phyloP scores from a whole-genome alignment of 345 rosid genomes.

The Gossypium bickii region DNA sequence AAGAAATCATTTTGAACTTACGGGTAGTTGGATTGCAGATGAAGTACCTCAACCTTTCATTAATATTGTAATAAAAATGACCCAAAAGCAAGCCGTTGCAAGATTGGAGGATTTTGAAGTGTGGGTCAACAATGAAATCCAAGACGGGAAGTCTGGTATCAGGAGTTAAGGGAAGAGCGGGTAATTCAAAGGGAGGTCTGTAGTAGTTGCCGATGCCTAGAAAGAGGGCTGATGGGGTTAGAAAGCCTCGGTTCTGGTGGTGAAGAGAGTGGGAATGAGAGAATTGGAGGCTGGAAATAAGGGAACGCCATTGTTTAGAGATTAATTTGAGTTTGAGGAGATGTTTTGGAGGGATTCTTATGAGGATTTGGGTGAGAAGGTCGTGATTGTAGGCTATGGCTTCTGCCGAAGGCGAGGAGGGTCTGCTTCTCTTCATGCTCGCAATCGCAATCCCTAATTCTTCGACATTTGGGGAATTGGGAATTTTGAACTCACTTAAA shows the following conservation, averaged over 20 bases:
- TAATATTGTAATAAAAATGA: background rate
- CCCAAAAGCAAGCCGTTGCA: constrained; percentile 19
- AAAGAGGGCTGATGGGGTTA: constrained; percentile 11
- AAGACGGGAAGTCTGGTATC: constrained; percentile 2
- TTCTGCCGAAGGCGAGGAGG: background rate
- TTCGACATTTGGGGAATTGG: background rate
- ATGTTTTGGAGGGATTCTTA: constrained; percentile 10
- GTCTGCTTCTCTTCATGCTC: background rate
- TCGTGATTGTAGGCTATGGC: constrained; percentile 7
- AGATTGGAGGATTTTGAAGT: constrained; percentile 11
- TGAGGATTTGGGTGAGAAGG: constrained; percentile 4
- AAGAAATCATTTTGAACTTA: constrained; percentile 7
- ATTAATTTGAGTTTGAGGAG: constrained; percentile 11
- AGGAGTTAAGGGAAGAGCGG: constrained; percentile 4
- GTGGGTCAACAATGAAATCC: constrained; percentile 14
- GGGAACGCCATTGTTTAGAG: constrained; percentile 21
- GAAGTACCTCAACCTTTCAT: background rate
- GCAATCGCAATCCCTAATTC: background rate
- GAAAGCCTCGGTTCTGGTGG: constrained; percentile 7
- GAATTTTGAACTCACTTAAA: background rate
- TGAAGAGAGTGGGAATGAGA: background rate
- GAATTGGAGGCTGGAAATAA: constrained; percentile 11
- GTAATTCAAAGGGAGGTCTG: background rate
- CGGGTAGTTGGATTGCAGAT: constrained; percentile 24
- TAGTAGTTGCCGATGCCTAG: constrained; percentile 3